Base-by-base conservation (phyloP, 768 basidiomycete species). In the Russula lepida region DNA sequence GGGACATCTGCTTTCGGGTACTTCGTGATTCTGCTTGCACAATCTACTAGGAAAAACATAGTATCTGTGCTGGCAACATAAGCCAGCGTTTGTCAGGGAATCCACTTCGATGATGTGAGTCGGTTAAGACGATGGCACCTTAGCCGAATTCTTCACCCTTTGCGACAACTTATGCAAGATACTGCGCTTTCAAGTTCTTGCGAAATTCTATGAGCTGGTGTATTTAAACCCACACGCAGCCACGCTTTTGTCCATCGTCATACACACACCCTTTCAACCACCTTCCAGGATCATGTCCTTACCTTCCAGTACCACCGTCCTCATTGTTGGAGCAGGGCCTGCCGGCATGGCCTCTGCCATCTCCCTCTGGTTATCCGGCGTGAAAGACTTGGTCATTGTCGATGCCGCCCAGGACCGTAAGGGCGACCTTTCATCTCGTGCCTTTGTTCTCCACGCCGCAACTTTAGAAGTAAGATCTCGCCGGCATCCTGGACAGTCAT, bases 311-410 rank as follows among this genome's bases (percentile, higher is more conserved):
- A 76, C 78, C 4, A 75, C 75, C 23, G 69, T 81, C 30, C 74
- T 81, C 51, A 74, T 82, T 25, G 75, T 81, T 13, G 79, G 79
- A 30, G 78, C 77, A 27, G 81, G n/a, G n/a, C n/a, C n/a, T n/a
- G n/a, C n/a, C n/a, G n/a, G n/a, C n/a, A n/a, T n/a, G 81, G 19
- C 81, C 81, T 23, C 74, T 1, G 81, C 81, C 6, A 75, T 81
- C 17, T 74, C 80, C 21, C 75, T 82, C 6, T 66, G 71, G 19
- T 69, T 75, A 9, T 74, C 79, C 19, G 76, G 75, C 2, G 73
- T 74, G 46, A 67, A 59, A 30, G 75, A 79, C 35, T 59, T 82
- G 69, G 56, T 76, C 13, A 69, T 81, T 17, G 77, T 81, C 4
- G 81, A 83, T 54, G 72, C 72, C 27, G 25, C 68, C 23, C 73